Percentiles rank a stretch among this genome's conserved stretches.
Conservation (phyloP, 2,329 filamentous ascomycete species). For the Microsporum ferrugineum region DNA sequence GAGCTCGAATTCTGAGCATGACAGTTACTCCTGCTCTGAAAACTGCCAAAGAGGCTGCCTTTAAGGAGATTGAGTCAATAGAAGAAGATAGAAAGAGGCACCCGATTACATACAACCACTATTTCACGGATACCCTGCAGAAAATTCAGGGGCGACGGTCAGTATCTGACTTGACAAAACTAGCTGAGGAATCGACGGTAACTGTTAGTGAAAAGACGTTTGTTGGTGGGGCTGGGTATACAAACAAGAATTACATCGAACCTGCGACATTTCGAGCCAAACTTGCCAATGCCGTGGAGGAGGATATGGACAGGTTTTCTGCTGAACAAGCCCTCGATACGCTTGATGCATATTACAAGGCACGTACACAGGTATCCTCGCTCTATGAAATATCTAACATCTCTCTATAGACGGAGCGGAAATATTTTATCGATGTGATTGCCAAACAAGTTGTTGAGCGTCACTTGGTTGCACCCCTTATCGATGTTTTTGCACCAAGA, state of each 20-base stretch:
- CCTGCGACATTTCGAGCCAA: neutral
- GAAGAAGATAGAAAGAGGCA: constrained; percentile 21
- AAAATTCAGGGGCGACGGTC: constrained; percentile 12
- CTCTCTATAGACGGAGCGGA: constrained; percentile 1
- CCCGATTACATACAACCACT: constrained; percentile 29
- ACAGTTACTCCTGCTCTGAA: constrained; percentile 16
- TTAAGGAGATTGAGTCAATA: constrained; percentile 37
- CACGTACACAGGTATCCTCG: neutral
- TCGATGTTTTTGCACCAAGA: constrained; percentile 4
- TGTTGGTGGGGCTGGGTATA: neutral
- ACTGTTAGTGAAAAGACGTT: constrained; percentile 7
- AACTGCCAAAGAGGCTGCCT: constrained; percentile 31
- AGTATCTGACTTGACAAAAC: no score
- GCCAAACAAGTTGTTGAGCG: constrained; percentile 8
- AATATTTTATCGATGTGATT: constrained; percentile 8
- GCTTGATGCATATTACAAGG: constrained; percentile 36
- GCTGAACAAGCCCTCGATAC: constrained; percentile 30
- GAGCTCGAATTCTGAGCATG: constrained; percentile 29
- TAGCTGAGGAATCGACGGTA: constrained; percentile 1
- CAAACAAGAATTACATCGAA: neutral
- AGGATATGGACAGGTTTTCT: constrained; percentile 29
- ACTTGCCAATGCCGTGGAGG: neutral
- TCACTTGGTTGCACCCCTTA: constrained; percentile 5
- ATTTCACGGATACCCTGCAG: constrained; percentile 27
- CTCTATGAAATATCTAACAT: neutral